Evolutionary conservation across 257 asterid genomes (phyloP), one percentile per base, ranked within the genome.

Genomic region (Leptodermis oblonga): DNA sequence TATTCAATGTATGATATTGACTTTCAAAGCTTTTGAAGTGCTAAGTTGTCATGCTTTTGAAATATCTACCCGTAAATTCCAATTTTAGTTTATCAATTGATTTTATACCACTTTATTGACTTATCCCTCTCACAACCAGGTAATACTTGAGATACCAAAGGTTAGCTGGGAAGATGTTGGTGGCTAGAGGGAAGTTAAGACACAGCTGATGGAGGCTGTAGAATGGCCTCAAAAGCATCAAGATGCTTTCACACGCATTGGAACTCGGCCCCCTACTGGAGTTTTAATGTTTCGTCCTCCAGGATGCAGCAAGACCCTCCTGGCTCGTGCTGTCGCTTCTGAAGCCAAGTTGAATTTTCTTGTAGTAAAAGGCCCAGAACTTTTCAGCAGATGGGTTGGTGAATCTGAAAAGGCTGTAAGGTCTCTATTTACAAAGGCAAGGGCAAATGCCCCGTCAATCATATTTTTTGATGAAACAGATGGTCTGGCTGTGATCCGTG

Each of bases 291-390:
- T 91, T 81, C 97, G 97, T 41, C 97, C 97, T 65, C 97, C 97
- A 63, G 97, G 99, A 67, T 91, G 97, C 86, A 91, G 97, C 86
- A 94, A 94, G 83, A 94, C 97, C 54, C 89, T 91, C 48, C 79
- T 94, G 81, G 99, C 99, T 18, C 96, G 97, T 72, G 97, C 96
- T 13, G 97, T 94, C 56, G 97, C 97, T 82, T 91, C 97, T 45
- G 96, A 91, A 83, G 94, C 97, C 33, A 87, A 96, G 62, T 74
- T 92, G 81, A 94, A 91, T 82, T 94, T 94, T 79, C 94, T 91
- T 78, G 95, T 97, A 1, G 93, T 94, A 4, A 91, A 91, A 82
- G 99, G 99, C 73, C 99, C 97, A 18, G 93, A 94, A 81, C 96
- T 94, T 80, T 94, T 87, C 80, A 92, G 95, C 85, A 94, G 87